A percentile compares a stretch with the other conserved stretches of the same genome.
These are phyloP conservation scores for Eutrema salsugineum DNA, from an alignment of 441 rosid species.

Conservation along the genomic window DNA sequence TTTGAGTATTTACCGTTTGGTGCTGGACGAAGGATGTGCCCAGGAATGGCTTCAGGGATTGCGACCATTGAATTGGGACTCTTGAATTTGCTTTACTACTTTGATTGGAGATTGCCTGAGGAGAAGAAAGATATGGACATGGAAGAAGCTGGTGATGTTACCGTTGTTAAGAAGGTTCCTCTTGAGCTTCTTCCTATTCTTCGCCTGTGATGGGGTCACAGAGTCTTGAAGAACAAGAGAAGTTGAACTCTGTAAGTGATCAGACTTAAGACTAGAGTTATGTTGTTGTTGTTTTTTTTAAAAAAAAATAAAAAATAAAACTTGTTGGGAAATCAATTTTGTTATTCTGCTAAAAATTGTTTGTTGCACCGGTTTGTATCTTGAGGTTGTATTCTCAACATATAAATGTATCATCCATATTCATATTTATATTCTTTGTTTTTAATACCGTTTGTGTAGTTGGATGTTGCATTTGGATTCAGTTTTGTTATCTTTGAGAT, in stretches of 20 bases:
- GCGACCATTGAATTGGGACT: conserved; percentile 16
- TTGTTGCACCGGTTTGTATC: not conserved
- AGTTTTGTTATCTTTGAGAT: no score
- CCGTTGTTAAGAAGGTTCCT: conserved; percentile 6
- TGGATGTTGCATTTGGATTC: no score
- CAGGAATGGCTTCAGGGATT: conserved; percentile 13
- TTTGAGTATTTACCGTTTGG: conserved; percentile 36
- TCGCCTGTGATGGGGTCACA: not conserved
- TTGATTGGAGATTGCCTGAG: conserved; percentile 30
- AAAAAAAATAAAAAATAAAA: not conserved
- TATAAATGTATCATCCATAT: not conserved
- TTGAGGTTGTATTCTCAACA: not conserved
- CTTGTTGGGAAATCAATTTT: not conserved
- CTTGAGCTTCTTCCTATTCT: conserved; percentile 19
- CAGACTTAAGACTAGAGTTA: not conserved
- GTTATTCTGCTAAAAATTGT: not conserved
- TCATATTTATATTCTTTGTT: not conserved
- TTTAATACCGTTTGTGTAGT: no score
- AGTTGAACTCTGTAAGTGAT: not conserved
- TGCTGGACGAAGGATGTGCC: conserved; percentile 35
- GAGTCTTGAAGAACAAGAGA: not conserved
- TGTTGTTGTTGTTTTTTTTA: not conserved
- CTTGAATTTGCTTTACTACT: conserved; percentile 26
- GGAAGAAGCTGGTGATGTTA: conserved; percentile 17
- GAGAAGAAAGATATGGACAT: conserved; percentile 9